Base-by-base conservation (phyloP, 2,329 filamentous ascomycete species). In the Cryphonectria nitschkei region DNA sequence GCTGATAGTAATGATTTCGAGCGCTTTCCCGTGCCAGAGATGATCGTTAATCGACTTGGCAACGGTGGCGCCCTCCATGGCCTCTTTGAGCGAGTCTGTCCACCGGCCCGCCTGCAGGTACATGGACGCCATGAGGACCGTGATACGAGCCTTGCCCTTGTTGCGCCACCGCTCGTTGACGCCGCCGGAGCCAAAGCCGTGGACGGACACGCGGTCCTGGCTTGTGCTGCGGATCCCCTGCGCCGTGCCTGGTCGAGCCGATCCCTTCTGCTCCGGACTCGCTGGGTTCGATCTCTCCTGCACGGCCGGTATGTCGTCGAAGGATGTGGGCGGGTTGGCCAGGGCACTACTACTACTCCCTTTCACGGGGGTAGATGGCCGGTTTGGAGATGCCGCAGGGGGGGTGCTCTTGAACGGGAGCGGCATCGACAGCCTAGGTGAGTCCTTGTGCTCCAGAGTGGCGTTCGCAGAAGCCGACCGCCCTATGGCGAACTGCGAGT, bases 21-120 rank as follows among this genome's bases (percentile, higher is more conserved):
- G 85, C 0, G 94, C 95, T 81, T 98, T 98, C 26, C 93, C 96
- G 81, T 98, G 94, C 95, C 96, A 99, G n/a, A 98, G 80, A 80
- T 97, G 93, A 80, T 99, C 96, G 76, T 94, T 95, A 71, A 93
- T 88, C 52, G 89, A 90, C 76, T 93, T 92, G 22, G 94, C 92
- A 75, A 91, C 89, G 13, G 88, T 88, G 1, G 93, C 94, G 68
- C 92, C 93, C 72, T 98, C 95, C 13, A 89, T 85, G 32, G 98
- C 87, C 78, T 97, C 93, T 78, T 89, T 92, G 62, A 98, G 80
- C 9, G 95, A 95, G 81, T 98, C 95, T 64, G 86, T 88, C 94
- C 96, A 98, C 73, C 94, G 89, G 37, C 96, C 96, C 68, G 94
- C 92, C 80, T 95, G 92, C 75, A 99, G 88, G 79, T 95, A 97